Evolutionary conservation across 371 early-diverging fungal genomes (phyloP).

Genomic region (Rhizomucor pusillus): DNA sequence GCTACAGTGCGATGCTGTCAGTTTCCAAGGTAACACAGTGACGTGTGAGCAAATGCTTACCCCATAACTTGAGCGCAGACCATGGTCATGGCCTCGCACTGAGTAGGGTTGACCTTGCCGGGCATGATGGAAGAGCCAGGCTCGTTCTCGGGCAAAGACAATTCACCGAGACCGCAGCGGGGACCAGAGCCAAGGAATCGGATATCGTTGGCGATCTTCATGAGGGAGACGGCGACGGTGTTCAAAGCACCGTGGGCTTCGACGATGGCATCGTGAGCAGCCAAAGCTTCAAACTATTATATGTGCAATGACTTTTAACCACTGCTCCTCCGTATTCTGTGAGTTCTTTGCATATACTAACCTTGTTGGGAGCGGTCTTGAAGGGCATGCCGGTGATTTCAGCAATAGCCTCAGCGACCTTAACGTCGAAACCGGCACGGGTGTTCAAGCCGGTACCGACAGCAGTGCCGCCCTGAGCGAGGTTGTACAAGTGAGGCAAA

Average conservation of each 20-base stretch:
- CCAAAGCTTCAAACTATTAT: constrained; percentile 89
- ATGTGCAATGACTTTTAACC: neutral
- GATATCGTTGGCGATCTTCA: constrained; percentile 98
- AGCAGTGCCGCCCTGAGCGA: constrained; percentile 87
- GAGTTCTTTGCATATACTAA: no score
- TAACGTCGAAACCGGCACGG: constrained; percentile 70
- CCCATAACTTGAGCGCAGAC: constrained; percentile 97
- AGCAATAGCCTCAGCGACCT: constrained; percentile 73
- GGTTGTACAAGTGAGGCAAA: constrained; percentile 77
- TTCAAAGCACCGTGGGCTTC: constrained; percentile 92
- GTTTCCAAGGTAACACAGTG: neutral
- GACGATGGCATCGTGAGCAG: constrained; percentile 96
- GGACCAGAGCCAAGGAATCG: constrained; percentile 94
- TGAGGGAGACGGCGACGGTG: constrained; percentile 89
- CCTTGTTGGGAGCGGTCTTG: constrained; percentile 85
- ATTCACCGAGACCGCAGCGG: constrained; percentile 94
- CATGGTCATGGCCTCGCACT: constrained; percentile 98
- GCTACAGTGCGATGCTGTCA: no score
- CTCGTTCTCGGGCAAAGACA: constrained; percentile 93
- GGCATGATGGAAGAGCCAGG: constrained; percentile 99
- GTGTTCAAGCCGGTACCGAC: constrained; percentile 91
- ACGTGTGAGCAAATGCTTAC: no score
- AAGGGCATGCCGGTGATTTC: constrained; percentile 72
- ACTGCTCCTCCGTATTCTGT: no score
- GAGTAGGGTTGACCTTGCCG: constrained; percentile 96